Base-by-base conservation (phyloP, 2,329 filamentous ascomycete species). In the Chaetomium sp. region DNA sequence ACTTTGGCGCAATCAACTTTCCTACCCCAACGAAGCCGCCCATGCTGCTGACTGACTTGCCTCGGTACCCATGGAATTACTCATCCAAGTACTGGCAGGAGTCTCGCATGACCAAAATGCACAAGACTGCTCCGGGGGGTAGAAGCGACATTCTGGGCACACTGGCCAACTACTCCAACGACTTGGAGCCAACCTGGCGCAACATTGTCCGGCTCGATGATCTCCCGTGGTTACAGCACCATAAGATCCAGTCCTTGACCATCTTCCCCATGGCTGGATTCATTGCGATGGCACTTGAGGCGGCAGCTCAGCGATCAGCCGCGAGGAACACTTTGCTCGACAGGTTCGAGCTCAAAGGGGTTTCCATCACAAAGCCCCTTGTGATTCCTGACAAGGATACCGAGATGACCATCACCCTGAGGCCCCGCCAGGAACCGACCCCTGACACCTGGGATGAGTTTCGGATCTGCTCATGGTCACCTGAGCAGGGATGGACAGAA, bases 371-470 rank as follows among this genome's bases (percentile, higher is more conserved):
- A 27, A 77, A 81, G 55, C 80, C 82, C 0, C 74, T 84, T 19
- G 76, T 83, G 4, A 74, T 84, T 3, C 75, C 76, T 3, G 81
- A 85, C 58, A 78, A 79, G 31, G 80, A 83, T 60, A 72, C 81
- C 2, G 83, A 85, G 70, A 79, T 82, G 70, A 84, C 78, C 4
- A 81, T 82, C 33, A 79, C 79, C 21, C 76, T 85, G 7, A 74
- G 78, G 13, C 72, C 78, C 0, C 74, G 78, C 68, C 75, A 74
- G 62, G 81, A 82, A 67, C 77, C 74, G 1, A 76, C 75, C 19
- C 81, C 80, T 0, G 80, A 81, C 35, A 71, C 74, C 2, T 86
- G 83, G 83, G 78, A 84, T 57, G 83, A 85, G 70, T 87, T 88
- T 74, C 74, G 78, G 1, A 82, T 88, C 29, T 83, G 79, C 54